These are phyloP conservation scores for Jaltomata sinuosa DNA, from an alignment of 257 asterid genomes.

Conservation along the genomic window DNA sequence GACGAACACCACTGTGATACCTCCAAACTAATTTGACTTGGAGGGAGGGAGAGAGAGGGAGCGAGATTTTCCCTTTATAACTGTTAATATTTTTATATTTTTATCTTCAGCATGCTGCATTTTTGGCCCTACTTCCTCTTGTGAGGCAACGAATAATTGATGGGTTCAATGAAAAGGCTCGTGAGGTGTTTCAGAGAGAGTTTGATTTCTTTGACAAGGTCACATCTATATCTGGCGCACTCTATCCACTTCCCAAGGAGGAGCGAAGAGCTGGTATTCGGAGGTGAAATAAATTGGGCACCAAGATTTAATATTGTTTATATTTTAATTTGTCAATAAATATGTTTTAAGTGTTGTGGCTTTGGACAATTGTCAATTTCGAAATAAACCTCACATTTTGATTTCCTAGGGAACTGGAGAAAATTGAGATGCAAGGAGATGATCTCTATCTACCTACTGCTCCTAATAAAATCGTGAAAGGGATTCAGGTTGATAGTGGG, in stretches of 20 bases:
- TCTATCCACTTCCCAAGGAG: constrained; percentile 88
- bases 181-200: constrained; percentile 67
- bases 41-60: background rate
- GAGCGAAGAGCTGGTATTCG: constrained; percentile 93
- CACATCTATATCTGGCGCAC: constrained; percentile 95
- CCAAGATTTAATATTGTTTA: background rate
- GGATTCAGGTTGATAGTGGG: constrained; percentile 93
- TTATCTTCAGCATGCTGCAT: constrained; percentile 50
- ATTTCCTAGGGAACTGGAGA: constrained; percentile 75
- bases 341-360: background rate
- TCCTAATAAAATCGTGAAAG: constrained; percentile 73
- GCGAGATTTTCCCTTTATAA: background rate
- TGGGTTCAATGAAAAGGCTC: constrained; percentile 72
- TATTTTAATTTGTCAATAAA: background rate
- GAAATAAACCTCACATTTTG: constrained; percentile 1
- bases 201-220: constrained; percentile 98
- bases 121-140: constrained; percentile 72
- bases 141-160: constrained; percentile 83
- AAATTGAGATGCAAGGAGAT: constrained; percentile 79
- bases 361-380: background rate
- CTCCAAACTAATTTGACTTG: background rate
- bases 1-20: background rate
- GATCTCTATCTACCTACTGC: constrained; percentile 98
- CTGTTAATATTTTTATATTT: background rate
- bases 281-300: constrained; percentile 41